Conservation (phyloP, 805 yeast genomes). For the Wickerhamomyces alni region DNA sequence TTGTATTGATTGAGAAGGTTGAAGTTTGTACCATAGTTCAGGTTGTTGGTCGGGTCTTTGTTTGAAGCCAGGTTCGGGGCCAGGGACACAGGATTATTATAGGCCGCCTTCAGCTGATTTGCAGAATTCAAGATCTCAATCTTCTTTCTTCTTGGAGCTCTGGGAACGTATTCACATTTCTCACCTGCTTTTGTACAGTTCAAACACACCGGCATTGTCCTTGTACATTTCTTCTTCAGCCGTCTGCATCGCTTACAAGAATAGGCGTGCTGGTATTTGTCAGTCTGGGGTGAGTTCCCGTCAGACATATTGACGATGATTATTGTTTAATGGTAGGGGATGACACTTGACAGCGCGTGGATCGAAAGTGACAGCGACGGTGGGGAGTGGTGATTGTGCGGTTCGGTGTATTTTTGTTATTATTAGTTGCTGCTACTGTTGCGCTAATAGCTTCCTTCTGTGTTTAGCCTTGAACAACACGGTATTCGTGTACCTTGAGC, state of each 20-base stretch:
- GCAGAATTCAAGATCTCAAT: slow-evolving; percentile 22
- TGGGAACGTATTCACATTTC: slow-evolving; percentile 37
- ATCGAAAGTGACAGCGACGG: too few relatives aligned
- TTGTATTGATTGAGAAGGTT: background rate
- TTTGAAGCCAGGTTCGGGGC: background rate
- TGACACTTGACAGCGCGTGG: too few relatives aligned
- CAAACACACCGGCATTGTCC: slow-evolving; percentile 36
- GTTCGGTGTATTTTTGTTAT: too few relatives aligned
- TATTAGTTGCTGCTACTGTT: too few relatives aligned
- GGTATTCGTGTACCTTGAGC: too few relatives aligned
- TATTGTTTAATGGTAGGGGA: too few relatives aligned
- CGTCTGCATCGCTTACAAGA: slow-evolving; percentile 43
- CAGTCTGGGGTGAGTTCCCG: too few relatives aligned
- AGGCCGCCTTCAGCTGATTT: slow-evolving; percentile 14
- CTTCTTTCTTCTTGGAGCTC: slow-evolving; percentile 34
- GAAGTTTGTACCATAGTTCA: background rate
- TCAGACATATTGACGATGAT: too few relatives aligned
- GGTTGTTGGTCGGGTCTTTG: background rate
- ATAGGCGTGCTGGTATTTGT: slow-evolving; percentile 19
- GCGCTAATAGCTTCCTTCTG: too few relatives aligned
- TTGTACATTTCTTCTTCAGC: slow-evolving; percentile 44
- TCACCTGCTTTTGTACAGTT: slow-evolving; percentile 36
- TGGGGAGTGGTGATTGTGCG: too few relatives aligned
- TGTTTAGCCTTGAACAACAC: background rate
- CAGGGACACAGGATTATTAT: slow-evolving; percentile 1